Base-by-base conservation (phyloP, 176 grass and related monocot genomes). In the Paspalum vaginatum region DNA sequence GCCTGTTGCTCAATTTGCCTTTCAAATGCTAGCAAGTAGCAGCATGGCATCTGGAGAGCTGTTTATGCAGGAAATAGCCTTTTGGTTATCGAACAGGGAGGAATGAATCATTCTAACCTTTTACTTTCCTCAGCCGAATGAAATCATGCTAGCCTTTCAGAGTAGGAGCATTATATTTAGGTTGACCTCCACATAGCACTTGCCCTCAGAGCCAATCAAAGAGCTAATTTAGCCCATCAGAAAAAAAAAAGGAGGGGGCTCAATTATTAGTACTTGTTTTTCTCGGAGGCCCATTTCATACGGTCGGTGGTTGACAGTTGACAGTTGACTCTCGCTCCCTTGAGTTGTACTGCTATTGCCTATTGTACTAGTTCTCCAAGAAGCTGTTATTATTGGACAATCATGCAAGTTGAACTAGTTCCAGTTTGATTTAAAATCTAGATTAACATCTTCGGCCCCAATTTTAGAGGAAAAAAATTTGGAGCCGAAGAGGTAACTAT, bases 301-400 rank as follows among this genome's bases (percentile, higher is more conserved):
- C 39, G 47, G 55, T 79, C 75, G 75, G 75, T 70, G 65, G 65
- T 44, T 68, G 52, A 68, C 86, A 59, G 86, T 84, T 79, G 85
- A 87, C 85, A 59, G 86, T 84, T 79, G 85, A 87, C 85, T 17
- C 50, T 41, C 21, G 0, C 53, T 24, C 11, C 53, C 17, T 55
- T 62, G 39, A 20, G 18, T 18, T 62, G 39, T 51, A n/a, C n/a
- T n/a, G n/a, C n/a, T n/a, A n/a, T n/a, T n/a, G n/a, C n/a, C n/a
- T n/a, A n/a, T n/a, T n/a, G n/a, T n/a, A n/a, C n/a, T n/a, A 17
- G 55, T 82, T 22, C 45, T 78, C 64, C 59, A 12, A 40, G 61
- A 42, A 10, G 61, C 32, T 66, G 66, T 66, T 16, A 44, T 76
- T 24, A 52, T 79, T 22, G 9, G 61, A 53, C 41, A 79, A 42